Base-by-base conservation (phyloP, 495 filamentous ascomycete species). In the Xylaria scruposa region DNA sequence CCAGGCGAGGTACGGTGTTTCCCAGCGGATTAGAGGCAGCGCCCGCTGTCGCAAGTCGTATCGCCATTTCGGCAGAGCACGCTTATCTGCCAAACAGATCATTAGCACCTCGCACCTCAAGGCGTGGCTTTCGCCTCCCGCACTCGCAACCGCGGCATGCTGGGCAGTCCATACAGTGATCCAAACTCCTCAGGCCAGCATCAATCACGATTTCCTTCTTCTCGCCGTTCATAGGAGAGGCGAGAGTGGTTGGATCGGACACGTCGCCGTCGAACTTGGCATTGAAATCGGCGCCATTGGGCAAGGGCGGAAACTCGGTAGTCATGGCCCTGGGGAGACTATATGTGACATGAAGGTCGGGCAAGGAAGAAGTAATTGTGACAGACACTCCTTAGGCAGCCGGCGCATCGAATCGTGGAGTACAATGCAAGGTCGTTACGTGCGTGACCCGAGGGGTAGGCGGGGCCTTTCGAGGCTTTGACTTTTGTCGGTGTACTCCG, bases 1-100 rank as follows among this genome's bases (percentile, higher is more conserved):
- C 81, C 86, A 89, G 31, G 96, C 96, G 2, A 99, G 89, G 80
- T 97, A 95, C 2, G 94, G 95, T 1, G 96, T 99, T 83, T 99
- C 96, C 91, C 91, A 95, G 80, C 96, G 90, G 36, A 98, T 88
- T 54, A 98, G 86, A 72, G 94, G 95, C 47, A 99, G 90, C 51
- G 97, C 85, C 70, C 83, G 84, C 74, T 97, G 91, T 76, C 96
- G 92, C 54, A 95, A 84, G 71, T 84, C 86, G 80, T 97, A 97
- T 71, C 95, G 91, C 96, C 96, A 99, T 88, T 84, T 80, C 53
- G 96, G 94, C 29, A 99, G 88, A 71, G 89, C 88, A 78, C 88
- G 88, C 70, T 91, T 94, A 83, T 99, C 95, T 98, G 74, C 67
- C 68, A 61, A 46, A n/a, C 19, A 74, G 54, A 58, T 38, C 24